phyloP scores from a whole-genome alignment of 768 basidiomycete genomes.

The Amanita phalloides region DNA sequence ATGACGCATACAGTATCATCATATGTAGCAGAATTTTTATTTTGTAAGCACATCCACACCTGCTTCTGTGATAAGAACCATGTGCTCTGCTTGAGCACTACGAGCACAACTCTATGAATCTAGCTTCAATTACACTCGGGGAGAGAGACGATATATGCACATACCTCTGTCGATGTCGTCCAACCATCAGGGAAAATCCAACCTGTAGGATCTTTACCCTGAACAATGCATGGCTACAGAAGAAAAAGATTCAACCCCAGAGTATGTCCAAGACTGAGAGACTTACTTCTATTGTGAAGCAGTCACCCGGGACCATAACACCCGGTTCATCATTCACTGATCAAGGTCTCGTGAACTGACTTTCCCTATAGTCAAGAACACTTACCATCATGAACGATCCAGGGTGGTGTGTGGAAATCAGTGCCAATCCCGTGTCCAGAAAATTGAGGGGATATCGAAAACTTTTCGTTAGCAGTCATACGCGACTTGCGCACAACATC shows the following conservation, averaged over 20 bases:
- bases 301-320: constrained; percentile 74
- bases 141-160: constrained; percentile 8
- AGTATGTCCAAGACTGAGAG: neutral
- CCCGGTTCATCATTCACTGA: constrained; percentile 81
- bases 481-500: constrained; percentile 22
- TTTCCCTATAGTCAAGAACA: neutral
- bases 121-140: neutral
- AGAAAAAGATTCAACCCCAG: neutral
- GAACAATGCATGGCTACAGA: constrained; percentile 61
- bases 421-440: constrained; percentile 84
- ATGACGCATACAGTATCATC: too few relatives aligned
- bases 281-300: constrained; percentile 84
- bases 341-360: neutral
- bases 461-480: constrained; percentile 14
- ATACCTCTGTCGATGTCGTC: constrained; percentile 83
- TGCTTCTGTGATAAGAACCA: constrained; percentile 69
- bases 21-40: neutral
- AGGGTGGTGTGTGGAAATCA: constrained; percentile 72
- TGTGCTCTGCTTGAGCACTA: constrained; percentile 83
- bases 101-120: constrained; percentile 60
- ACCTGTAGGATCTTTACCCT: constrained; percentile 55
- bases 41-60: constrained; percentile 74
- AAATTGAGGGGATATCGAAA: constrained; percentile 61
- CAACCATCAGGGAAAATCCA: constrained; percentile 89
- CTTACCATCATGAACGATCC: constrained; percentile 72